These are phyloP conservation scores for Xylaria bambusicola DNA, from an alignment of 495 filamentous ascomycete genomes.

Conservation along the genomic window DNA sequence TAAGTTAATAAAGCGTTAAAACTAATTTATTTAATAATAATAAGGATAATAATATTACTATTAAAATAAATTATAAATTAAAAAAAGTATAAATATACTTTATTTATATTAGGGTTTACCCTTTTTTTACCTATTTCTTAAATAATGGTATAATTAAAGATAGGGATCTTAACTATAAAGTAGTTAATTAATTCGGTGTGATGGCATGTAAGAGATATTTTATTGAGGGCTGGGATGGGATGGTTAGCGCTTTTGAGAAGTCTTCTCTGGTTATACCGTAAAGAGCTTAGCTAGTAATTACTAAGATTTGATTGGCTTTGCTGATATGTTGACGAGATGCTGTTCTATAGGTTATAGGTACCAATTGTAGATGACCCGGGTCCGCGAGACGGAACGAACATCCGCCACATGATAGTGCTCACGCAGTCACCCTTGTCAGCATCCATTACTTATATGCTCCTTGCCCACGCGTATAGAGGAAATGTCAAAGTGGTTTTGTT, in stretches of 20 bases:
- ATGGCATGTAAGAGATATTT: not conserved
- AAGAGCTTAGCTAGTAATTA: not conserved
- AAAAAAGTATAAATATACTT: not conserved
- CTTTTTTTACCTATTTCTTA: not conserved
- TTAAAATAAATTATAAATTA: not conserved
- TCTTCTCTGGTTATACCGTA: not conserved
- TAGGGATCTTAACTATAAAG: not conserved
- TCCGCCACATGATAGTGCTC: conserved; percentile 4
- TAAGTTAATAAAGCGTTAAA: not conserved
- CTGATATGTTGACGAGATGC: not conserved
- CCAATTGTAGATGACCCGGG: not conserved
- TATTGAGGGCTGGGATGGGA: not conserved
- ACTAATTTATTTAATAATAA: not conserved
- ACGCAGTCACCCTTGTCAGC: not conserved
- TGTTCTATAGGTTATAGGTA: not conserved
- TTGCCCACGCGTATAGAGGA: not conserved
- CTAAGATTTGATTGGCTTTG: not conserved
- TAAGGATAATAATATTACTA: not conserved
- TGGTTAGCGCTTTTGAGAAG: not conserved
- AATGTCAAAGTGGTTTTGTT: not conserved
- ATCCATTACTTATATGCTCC: conserved; percentile 5
- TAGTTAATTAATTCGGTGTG: not conserved
- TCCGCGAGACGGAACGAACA: not conserved
- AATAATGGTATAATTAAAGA: not conserved
- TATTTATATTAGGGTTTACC: not conserved